Percentiles rank a stretch among this genome's conserved stretches.
phyloP scores from a whole-genome alignment of 1,284 basidiomycete species.

The Erythrobasidium hasegawianum region DNA sequence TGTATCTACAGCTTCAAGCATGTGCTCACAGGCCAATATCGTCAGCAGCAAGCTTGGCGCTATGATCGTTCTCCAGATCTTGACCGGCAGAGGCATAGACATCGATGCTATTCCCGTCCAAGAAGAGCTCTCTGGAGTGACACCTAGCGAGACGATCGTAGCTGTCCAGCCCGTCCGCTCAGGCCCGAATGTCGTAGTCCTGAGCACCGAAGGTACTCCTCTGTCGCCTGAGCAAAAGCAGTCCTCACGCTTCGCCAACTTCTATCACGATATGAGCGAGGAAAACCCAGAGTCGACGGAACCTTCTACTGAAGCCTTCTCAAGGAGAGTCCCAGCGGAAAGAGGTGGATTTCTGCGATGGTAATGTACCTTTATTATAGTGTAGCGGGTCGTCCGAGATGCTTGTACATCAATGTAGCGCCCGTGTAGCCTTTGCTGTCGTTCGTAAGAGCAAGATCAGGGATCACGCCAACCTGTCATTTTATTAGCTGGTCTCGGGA shows the following conservation, averaged over 20 bases:
- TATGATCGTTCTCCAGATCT: conserved; percentile 59
- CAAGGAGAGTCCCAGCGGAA: background rate
- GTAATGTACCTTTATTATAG: background rate
- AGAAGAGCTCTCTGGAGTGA: conserved; percentile 30
- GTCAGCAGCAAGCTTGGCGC: conserved; percentile 70
- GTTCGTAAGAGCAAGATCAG: conserved; percentile 8
- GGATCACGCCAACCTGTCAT: conserved; percentile 20
- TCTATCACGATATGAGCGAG: conserved; percentile 16
- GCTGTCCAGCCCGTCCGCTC: conserved; percentile 29
- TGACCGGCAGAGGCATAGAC: conserved; percentile 45
- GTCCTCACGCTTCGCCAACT: conserved; percentile 22
- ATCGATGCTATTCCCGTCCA: conserved; percentile 44
- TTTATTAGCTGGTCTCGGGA: background rate
- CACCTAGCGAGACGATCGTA: conserved; percentile 28
- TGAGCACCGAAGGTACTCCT: conserved; percentile 26
- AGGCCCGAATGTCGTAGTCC: conserved; percentile 24
- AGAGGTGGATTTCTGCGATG: conserved; percentile 2
- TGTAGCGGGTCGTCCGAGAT: background rate
- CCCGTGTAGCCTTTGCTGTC: background rate
- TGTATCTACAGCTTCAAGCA: conserved; percentile 38
- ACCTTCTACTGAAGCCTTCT: background rate
- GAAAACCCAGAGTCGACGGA: background rate
- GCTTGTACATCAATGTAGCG: conserved; percentile 27
- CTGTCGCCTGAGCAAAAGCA: conserved; percentile 29
- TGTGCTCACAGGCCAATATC: conserved; percentile 44